Conservation (phyloP, 495 filamentous ascomycete species). For the Lophiotrema nucula region DNA sequence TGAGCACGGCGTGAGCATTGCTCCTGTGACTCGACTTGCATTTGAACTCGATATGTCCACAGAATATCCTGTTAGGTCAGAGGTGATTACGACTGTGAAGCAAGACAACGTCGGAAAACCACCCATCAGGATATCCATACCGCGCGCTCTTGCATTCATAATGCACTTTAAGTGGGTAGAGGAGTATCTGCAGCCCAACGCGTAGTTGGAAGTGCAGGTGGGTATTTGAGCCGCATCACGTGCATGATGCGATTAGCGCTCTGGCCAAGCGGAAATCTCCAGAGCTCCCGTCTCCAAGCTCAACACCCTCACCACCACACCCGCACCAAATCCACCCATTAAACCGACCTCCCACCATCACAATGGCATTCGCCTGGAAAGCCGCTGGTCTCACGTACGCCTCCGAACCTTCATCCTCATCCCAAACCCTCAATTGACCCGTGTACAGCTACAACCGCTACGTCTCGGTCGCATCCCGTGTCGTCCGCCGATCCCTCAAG, state of each 20-base stretch:
- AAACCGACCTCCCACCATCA: constrained; percentile 52
- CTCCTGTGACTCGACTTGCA: too few relatives aligned
- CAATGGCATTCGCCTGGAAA: constrained; percentile 99
- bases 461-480: constrained; percentile 71
- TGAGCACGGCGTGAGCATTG: too few relatives aligned
- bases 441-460: constrained; percentile 77
- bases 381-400: constrained; percentile 91
- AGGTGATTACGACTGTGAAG: too few relatives aligned
- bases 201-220: neutral
- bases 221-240: neutral
- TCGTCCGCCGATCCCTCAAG: constrained; percentile 88
- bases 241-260: neutral
- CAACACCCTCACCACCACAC: constrained; percentile 36
- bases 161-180: too few relatives aligned
- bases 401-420: constrained; percentile 1
- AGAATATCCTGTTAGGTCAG: too few relatives aligned
- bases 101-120: too few relatives aligned
- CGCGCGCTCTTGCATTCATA: too few relatives aligned
- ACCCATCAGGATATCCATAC: too few relatives aligned
- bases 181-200: too few relatives aligned
- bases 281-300: neutral
- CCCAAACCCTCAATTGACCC: constrained; percentile 12
- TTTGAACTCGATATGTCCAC: too few relatives aligned
- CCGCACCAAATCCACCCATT: constrained; percentile 9
- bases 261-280: too few relatives aligned